A percentile compares a stretch with the other conserved stretches of the same genome.
Evolutionary conservation across 163 green algal genomes (phyloP).

Genomic region (Chloromonas sp.): DNA sequence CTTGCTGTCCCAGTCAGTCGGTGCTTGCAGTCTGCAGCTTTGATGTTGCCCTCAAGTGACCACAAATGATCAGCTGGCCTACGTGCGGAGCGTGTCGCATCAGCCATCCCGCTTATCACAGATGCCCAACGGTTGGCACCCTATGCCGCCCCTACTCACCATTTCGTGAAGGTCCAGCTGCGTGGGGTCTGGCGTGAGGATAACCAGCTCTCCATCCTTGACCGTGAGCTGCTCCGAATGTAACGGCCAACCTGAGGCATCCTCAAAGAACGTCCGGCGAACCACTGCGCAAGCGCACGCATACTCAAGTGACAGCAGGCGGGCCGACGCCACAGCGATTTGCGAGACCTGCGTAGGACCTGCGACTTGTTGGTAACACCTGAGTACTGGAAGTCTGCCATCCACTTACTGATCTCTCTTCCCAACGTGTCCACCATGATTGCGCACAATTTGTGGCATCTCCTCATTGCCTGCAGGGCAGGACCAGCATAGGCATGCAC

Average conservation of each 20-base stretch:
- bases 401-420: constrained; percentile 64
- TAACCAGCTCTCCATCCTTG: background rate
- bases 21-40: no score
- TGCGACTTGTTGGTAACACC: no score
- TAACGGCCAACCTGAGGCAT: constrained; percentile 29
- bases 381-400: no score
- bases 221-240: constrained; percentile 32
- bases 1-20: no score
- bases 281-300: background rate
- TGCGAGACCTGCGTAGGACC: background rate
- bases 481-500: no score
- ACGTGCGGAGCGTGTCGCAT: no score
- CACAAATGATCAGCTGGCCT: no score
- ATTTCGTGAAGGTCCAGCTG: background rate
- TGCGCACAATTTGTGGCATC: constrained; percentile 56
- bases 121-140: no score
- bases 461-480: constrained; percentile 11
- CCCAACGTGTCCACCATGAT: constrained; percentile 82
- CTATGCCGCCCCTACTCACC: background rate
- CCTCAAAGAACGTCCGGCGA: constrained; percentile 3
- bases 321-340: background rate
- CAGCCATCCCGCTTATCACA: no score
- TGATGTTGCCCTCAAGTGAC: no score
- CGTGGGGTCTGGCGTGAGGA: background rate
- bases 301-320: background rate